Conservation (phyloP, 495 filamentous ascomycete genomes). For the Xylaria cubensis region DNA sequence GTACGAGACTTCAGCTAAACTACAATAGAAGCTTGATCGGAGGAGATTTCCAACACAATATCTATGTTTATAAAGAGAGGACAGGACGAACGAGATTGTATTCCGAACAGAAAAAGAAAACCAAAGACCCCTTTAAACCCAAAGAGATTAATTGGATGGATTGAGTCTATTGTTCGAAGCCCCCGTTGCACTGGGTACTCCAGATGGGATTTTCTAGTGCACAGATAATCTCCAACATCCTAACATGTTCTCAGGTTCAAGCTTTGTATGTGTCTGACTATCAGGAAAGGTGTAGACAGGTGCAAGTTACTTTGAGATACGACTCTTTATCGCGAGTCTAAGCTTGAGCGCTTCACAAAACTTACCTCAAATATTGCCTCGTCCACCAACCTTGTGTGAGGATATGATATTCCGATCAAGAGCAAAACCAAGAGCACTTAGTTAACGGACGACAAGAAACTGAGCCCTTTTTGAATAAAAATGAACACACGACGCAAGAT, state of each 20-base stretch:
- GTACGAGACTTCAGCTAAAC: no score
- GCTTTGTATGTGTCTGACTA: not conserved
- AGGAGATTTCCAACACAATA: no score
- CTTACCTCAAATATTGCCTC: not conserved
- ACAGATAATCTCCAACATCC: not conserved
- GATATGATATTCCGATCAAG: not conserved
- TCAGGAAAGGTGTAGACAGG: not conserved
- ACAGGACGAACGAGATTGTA: no score
- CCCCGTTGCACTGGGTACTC: no score
- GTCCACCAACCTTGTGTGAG: not conserved
- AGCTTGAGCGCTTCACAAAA: not conserved
- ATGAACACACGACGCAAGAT: not conserved
- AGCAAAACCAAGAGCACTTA: not conserved
- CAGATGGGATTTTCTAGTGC: not conserved
- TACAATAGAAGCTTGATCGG: no score
- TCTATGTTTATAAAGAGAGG: no score
- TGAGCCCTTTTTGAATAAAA: not conserved
- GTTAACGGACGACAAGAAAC: not conserved
- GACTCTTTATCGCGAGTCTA: not conserved
- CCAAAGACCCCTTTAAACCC: no score
- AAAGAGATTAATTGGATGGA: no score
- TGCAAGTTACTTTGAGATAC: not conserved
- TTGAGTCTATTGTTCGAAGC: no score
- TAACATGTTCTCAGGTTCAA: not conserved
- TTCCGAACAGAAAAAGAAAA: no score